A percentile compares a stretch with the other conserved stretches of the same genome.
These are phyloP conservation scores for Ricinus communis DNA, from an alignment of 345 rosid genomes.

Conservation along the genomic window DNA sequence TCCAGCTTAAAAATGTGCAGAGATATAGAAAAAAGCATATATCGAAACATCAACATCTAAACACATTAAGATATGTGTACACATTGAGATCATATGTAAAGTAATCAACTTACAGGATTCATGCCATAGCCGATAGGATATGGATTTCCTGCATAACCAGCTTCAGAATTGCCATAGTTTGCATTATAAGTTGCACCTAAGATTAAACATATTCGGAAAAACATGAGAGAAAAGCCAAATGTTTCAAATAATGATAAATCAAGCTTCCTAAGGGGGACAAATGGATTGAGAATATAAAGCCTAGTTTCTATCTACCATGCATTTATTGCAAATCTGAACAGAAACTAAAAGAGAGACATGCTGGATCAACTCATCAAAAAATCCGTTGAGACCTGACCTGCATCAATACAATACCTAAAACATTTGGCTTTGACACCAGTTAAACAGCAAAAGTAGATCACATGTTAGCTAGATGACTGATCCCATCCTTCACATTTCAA, in stretches of 20 bases:
- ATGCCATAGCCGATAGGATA: conserved; percentile 67
- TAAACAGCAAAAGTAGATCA: neutral
- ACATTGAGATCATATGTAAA: neutral
- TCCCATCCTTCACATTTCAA: neutral
- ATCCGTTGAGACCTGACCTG: neutral
- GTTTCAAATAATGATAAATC: neutral
- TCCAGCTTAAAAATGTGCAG: neutral
- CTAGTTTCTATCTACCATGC: neutral
- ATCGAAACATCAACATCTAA: neutral
- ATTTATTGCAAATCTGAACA: neutral
- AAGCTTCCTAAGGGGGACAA: neutral
- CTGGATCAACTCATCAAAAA: neutral
- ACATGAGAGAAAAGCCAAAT: neutral
- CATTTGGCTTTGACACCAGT: neutral
- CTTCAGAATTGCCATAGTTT: conserved; percentile 63
- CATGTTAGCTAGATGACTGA: neutral
- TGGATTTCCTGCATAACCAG: conserved; percentile 59
- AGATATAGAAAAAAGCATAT: conserved; percentile 10
- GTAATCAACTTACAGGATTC: conserved; percentile 67
- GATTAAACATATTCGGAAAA: conserved; percentile 9
- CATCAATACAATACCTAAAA: neutral
- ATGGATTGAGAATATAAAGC: neutral
- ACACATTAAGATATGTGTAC: neutral
- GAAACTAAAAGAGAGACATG: neutral
- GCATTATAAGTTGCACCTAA: conserved; percentile 60